Conservation (phyloP, 2,329 filamentous ascomycete species). For the Phyllosticta capitalensis region DNA sequence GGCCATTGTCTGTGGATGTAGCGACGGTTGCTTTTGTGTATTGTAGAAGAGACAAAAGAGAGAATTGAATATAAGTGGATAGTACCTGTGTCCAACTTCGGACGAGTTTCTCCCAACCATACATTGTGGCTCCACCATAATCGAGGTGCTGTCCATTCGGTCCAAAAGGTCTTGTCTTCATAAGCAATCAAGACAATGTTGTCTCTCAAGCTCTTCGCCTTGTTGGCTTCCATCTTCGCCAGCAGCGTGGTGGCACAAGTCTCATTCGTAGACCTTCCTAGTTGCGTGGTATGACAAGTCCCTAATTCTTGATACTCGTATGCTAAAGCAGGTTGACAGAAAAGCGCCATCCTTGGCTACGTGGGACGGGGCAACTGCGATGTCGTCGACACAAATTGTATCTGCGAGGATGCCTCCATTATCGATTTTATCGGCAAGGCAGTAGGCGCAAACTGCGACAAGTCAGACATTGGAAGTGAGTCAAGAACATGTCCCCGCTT, state of each 20-base stretch:
- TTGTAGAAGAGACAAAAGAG: not conserved
- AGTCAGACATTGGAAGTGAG: conserved; percentile 2
- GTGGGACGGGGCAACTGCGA: conserved; percentile 9
- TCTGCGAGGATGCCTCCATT: conserved; percentile 2
- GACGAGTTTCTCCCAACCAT: not conserved
- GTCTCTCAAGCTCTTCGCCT: not conserved
- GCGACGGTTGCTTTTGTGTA: not conserved
- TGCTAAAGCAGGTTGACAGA: not conserved
- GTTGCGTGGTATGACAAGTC: conserved; percentile 2
- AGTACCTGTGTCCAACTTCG: not conserved
- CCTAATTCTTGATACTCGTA: not conserved
- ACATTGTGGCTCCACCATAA: not conserved
- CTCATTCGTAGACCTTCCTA: conserved; percentile 3
- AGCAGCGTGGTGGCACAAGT: not conserved
- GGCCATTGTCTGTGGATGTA: not conserved
- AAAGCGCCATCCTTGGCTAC: conserved; percentile 2
- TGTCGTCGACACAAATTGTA: conserved; percentile 5
- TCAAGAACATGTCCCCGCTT: not conserved
- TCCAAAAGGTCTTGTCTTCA: not conserved
- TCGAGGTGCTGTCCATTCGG: not conserved
- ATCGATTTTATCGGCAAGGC: not conserved
- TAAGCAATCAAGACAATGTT: conserved; percentile 2
- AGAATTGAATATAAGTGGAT: not conserved
- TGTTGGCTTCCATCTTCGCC: not conserved
- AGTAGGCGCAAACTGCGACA: not conserved